Evolutionary conservation across 306 rosid species (phyloP).

Genomic region (Clitoria ternatea): DNA sequence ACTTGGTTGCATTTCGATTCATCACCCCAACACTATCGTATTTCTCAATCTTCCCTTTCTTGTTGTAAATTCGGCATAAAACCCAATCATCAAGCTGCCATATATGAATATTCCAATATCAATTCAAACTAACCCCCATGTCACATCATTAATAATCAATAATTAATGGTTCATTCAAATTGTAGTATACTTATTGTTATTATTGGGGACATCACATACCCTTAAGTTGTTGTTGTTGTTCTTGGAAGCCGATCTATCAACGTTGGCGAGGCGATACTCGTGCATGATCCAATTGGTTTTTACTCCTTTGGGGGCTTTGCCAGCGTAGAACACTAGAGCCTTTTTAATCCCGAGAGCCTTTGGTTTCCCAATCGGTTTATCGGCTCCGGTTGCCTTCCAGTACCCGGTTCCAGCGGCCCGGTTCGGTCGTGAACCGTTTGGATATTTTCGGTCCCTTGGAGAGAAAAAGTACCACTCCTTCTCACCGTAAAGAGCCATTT

Average conservation of each 20-base stretch:
- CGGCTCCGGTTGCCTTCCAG: constrained; percentile 98
- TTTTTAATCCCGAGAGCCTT: constrained; percentile 80
- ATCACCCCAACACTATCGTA: not conserved
- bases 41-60: constrained; percentile 74
- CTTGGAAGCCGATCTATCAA: constrained; percentile 78
- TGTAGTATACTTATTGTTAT: not conserved
- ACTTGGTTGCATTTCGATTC: constrained; percentile 14
- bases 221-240: constrained; percentile 43
- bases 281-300: constrained; percentile 99
- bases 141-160: no score
- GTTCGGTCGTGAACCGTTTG: constrained; percentile 97
- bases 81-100: constrained; percentile 99
- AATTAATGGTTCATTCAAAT: no score
- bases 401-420: constrained; percentile 87
- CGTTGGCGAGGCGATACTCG: constrained; percentile 93
- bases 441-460: constrained; percentile 88
- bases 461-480: constrained; percentile 98
- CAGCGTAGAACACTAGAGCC: constrained; percentile 89
- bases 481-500: constrained; percentile 75
- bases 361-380: constrained; percentile 87
- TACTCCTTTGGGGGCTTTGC: constrained; percentile 81
- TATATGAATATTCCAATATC: not conserved
- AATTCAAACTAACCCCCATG: no score
- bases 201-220: constrained; percentile 40
- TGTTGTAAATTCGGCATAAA: constrained; percentile 88